Evolutionary conservation across 2,329 filamentous ascomycete genomes (phyloP).

Genomic region (Xylaria sp.): DNA sequence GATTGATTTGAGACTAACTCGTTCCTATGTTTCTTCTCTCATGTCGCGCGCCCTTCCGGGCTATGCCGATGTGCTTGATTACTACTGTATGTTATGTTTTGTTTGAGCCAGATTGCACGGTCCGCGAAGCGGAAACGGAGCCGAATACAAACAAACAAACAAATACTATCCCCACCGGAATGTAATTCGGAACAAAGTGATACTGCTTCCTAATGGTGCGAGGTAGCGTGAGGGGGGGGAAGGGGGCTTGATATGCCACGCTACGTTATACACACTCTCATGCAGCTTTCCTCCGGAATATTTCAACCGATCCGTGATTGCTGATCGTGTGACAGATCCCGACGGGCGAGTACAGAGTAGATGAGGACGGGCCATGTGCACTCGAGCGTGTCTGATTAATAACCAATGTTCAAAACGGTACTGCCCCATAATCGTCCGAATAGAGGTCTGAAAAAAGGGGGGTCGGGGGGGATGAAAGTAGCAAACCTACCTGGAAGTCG

Average conservation of each 20-base stretch:
- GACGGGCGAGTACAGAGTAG: neutral
- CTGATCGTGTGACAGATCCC: neutral
- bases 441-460: neutral
- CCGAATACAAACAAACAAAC: neutral
- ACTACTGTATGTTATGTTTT: neutral
- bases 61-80: no score
- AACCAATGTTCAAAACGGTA: neutral
- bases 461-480: neutral
- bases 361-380: neutral
- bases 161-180: neutral
- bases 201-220: neutral
- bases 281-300: no score
- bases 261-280: no score
- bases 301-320: neutral
- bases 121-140: neutral
- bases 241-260: no score
- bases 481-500: neutral
- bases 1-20: no score
- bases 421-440: neutral
- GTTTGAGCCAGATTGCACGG: neutral
- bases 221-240: no score
- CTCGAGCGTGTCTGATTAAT: neutral
- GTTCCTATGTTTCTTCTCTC: neutral
- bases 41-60: no score
- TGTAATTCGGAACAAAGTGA: neutral